These are phyloP conservation scores for Lactarius indigo DNA, from an alignment of 768 basidiomycete species.

Conservation along the genomic window DNA sequence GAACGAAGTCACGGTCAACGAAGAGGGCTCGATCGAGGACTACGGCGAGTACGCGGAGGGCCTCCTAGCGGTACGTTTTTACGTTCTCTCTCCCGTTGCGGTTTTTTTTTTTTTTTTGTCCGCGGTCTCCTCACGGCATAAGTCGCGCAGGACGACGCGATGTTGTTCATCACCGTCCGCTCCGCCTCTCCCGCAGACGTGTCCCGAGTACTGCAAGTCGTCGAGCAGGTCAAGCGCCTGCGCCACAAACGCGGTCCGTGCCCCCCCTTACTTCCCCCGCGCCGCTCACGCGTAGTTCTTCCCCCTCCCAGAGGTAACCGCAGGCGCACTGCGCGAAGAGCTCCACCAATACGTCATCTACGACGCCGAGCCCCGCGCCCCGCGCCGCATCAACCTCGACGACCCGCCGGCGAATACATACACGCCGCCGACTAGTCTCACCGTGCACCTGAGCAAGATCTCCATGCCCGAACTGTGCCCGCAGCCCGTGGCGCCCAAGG, in stretches of 20 bases:
- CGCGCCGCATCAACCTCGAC: slow-evolving; percentile 66
- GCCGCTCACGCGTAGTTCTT: not conserved
- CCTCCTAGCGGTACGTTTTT: slow-evolving; percentile 52
- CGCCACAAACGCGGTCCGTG: slow-evolving; percentile 64
- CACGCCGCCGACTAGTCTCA: slow-evolving; percentile 62
- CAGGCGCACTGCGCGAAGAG: slow-evolving; percentile 50
- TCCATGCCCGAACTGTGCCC: slow-evolving; percentile 81
- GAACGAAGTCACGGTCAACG: slow-evolving; percentile 69
- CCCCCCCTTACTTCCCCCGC: no score
- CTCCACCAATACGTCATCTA: slow-evolving; percentile 76
- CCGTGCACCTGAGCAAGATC: slow-evolving; percentile 81
- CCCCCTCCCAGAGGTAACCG: slow-evolving; percentile 1
- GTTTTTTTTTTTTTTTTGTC: no score
- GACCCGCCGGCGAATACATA: slow-evolving; percentile 43
- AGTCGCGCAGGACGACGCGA: slow-evolving; percentile 60
- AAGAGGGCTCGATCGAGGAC: slow-evolving; percentile 59
- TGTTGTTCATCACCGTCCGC: slow-evolving; percentile 74
- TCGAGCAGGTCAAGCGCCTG: slow-evolving; percentile 75
- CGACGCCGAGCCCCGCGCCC: slow-evolving; percentile 47
- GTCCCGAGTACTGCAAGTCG: slow-evolving; percentile 74
- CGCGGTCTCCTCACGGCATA: not conserved
- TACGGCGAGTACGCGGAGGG: slow-evolving; percentile 66
- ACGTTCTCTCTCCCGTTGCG: no score
- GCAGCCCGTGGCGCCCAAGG: slow-evolving; percentile 35
- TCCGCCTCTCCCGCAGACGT: slow-evolving; percentile 62